These are phyloP conservation scores for Pleurotus salmoneostramineus DNA, from an alignment of 768 basidiomycete genomes.

Conservation along the genomic window DNA sequence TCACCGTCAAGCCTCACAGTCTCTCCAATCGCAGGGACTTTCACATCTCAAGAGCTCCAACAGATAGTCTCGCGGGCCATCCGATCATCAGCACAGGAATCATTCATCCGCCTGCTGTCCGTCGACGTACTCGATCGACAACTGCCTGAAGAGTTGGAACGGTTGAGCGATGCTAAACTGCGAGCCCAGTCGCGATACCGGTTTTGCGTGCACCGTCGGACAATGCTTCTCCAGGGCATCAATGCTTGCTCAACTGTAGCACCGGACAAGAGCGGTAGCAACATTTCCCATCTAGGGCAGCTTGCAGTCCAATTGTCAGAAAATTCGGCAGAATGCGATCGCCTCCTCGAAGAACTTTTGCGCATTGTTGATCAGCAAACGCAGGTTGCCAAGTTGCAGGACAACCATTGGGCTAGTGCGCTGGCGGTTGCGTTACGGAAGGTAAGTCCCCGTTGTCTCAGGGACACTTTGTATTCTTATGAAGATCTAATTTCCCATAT, in stretches of 20 bases:
- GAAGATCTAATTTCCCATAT: not conserved
- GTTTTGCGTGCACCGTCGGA: conserved; percentile 61
- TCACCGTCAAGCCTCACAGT: not conserved
- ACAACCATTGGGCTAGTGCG: conserved; percentile 72
- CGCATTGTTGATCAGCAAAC: conserved; percentile 57
- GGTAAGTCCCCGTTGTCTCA: conserved; percentile 22
- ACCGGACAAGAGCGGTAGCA: conserved; percentile 31
- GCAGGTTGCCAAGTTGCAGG: conserved; percentile 57
- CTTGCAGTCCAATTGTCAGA: conserved; percentile 59
- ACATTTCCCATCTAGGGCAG: conserved; percentile 30
- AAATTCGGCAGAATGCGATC: conserved; percentile 54
- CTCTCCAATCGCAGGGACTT: conserved; percentile 36
- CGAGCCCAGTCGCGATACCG: conserved; percentile 63
- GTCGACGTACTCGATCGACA: conserved; percentile 55
- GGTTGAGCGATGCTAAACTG: conserved; percentile 48
- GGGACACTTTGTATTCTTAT: not conserved
- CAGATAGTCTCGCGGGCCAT: conserved; percentile 71
- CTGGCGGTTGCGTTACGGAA: conserved; percentile 76
- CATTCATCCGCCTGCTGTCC: conserved; percentile 68
- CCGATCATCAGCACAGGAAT: conserved; percentile 61
- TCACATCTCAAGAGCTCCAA: conserved; percentile 62
- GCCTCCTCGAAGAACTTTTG: conserved; percentile 52
- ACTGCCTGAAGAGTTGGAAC: conserved; percentile 55
- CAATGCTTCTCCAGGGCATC: conserved; percentile 70
- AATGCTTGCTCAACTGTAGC: conserved; percentile 42